Conservation (phyloP, 2,329 filamentous ascomycete genomes). For the Botrytis medusae region DNA sequence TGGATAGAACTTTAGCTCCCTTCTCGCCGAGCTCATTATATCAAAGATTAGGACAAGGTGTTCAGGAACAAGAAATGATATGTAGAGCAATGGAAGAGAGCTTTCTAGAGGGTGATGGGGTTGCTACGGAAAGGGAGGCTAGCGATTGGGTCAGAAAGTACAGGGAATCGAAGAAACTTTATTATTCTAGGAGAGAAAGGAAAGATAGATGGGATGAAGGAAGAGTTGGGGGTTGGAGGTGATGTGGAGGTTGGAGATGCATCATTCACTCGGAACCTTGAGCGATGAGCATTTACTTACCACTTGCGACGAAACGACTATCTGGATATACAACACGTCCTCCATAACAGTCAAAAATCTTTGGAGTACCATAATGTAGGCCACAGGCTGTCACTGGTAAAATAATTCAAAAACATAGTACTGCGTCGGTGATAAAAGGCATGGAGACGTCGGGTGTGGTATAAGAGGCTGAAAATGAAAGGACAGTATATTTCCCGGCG, state of each 20-base stretch:
- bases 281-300: constrained; percentile 27
- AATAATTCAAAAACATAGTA: background rate
- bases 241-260: constrained; percentile 40
- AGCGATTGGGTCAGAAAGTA: constrained; percentile 82
- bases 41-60: constrained; percentile 71
- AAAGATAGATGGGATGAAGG: constrained; percentile 96
- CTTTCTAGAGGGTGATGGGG: constrained; percentile 61
- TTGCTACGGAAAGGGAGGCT: constrained; percentile 77
- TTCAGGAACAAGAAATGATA: constrained; percentile 79
- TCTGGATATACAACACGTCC: background rate
- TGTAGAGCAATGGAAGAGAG: constrained; percentile 88
- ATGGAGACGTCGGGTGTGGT: background rate
- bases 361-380: background rate
- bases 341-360: background rate
- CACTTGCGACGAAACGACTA: background rate
- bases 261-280: background rate
- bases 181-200: constrained; percentile 79
- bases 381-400: background rate
- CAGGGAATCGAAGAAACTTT: constrained; percentile 74
- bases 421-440: background rate
- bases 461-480: background rate
- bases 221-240: constrained; percentile 90
- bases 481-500: background rate
- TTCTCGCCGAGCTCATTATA: constrained; percentile 89
- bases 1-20: constrained; percentile 79